These are phyloP conservation scores for Ceratocystis eucalypticola DNA, from an alignment of 2,329 filamentous ascomycete genomes.

Conservation along the genomic window DNA sequence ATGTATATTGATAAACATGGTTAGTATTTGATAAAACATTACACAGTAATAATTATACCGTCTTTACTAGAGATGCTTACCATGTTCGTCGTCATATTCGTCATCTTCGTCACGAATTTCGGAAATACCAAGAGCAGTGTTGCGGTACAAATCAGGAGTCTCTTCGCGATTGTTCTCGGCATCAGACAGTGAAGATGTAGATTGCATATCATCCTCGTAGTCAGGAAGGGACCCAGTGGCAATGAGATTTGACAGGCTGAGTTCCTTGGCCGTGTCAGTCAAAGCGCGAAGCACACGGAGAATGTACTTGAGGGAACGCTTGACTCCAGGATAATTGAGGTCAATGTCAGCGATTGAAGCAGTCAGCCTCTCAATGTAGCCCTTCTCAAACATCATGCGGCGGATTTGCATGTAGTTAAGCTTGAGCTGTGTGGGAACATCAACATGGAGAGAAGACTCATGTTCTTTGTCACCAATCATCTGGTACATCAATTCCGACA, in stretches of 20 bases:
- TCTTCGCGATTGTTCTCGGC: conserved; percentile 80
- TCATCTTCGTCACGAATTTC: conserved; percentile 63
- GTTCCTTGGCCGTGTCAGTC: conserved; percentile 70
- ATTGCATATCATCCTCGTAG: conserved; percentile 68
- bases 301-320: conserved; percentile 92
- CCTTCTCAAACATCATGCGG: conserved; percentile 96
- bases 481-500: conserved; percentile 83
- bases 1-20: neutral
- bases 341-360: conserved; percentile 90
- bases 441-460: conserved; percentile 30
- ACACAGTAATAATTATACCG: conserved; percentile 20
- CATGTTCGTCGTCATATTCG: conserved; percentile 36
- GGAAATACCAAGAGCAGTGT: conserved; percentile 89
- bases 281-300: conserved; percentile 76
- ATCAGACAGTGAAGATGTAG: conserved; percentile 78
- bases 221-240: conserved; percentile 51
- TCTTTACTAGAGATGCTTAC: conserved; percentile 25
- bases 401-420: conserved; percentile 50
- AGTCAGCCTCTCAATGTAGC: conserved; percentile 78
- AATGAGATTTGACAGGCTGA: conserved; percentile 71
- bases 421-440: conserved; percentile 32
- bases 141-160: conserved; percentile 91
- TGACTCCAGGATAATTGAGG: conserved; percentile 83
- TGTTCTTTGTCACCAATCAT: conserved; percentile 72
- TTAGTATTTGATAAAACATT: conserved; percentile 13